A percentile compares a stretch with the other conserved stretches of the same genome.
These are phyloP conservation scores for Neodidymelliopsis sp. DNA, from an alignment of 2,329 filamentous ascomycete species.

Conservation along the genomic window DNA sequence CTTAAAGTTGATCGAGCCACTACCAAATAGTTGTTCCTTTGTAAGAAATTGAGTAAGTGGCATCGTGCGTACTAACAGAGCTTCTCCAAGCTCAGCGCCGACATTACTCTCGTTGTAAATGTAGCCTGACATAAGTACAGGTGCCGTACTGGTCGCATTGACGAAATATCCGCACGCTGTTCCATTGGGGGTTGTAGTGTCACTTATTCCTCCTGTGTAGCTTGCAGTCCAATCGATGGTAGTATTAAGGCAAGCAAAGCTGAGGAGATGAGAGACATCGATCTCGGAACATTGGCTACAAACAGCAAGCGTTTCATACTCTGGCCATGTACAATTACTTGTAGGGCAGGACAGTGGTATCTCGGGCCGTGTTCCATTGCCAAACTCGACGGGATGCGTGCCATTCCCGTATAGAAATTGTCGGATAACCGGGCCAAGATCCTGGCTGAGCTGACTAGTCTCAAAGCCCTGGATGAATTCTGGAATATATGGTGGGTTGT, in stretches of 20 bases:
- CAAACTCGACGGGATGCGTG: slow-evolving; percentile 25
- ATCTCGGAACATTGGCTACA: slow-evolving; percentile 32
- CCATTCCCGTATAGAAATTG: slow-evolving; percentile 29
- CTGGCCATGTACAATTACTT: slow-evolving; percentile 41
- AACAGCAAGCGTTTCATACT: slow-evolving; percentile 33
- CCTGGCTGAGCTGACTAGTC: not conserved
- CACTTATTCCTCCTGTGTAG: not conserved
- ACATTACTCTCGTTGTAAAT: not conserved
- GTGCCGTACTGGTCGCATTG: slow-evolving; percentile 18
- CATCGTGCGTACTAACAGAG: slow-evolving; percentile 18
- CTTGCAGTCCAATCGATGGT: slow-evolving; percentile 28
- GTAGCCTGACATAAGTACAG: slow-evolving; percentile 33
- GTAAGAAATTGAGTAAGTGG: slow-evolving; percentile 12
- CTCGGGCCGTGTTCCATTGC: slow-evolving; percentile 34
- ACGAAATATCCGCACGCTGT: slow-evolving; percentile 40
- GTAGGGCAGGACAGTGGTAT: slow-evolving; percentile 39
- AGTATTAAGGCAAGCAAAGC: slow-evolving; percentile 13
- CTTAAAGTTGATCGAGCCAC: slow-evolving; percentile 31
- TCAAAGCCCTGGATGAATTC: not conserved
- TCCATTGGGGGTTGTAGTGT: slow-evolving; percentile 20
- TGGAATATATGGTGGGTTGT: not conserved
- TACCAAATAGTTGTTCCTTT: slow-evolving; percentile 6
- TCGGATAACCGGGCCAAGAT: not conserved
- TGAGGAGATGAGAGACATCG: slow-evolving; percentile 18
- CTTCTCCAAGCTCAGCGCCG: slow-evolving; percentile 6